Base-by-base conservation (phyloP, 2,329 filamentous ascomycete genomes). In the Botrytis cinerea region DNA sequence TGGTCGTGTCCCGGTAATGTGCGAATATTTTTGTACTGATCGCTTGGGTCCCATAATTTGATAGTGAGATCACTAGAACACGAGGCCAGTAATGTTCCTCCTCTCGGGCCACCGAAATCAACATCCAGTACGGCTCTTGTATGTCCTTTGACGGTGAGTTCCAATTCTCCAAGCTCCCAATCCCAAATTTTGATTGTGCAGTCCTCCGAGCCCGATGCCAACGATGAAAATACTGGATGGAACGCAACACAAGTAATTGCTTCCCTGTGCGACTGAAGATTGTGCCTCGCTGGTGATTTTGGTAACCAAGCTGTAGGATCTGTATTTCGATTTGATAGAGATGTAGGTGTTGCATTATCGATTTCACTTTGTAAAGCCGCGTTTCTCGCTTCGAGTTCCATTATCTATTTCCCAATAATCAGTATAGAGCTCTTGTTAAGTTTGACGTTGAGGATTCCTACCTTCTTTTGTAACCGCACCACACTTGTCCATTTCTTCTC, bases 401-500 rank as follows among this genome's bases (percentile, higher is more conserved):
- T 94, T 80, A 98, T 97, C 93, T 97, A 71, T 54, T 40, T 40
- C n/a, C 43, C 51, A 63, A 25, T 38, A 45, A 74, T 75, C 57
- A 73, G 72, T 60, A 73, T 35, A 45, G 18, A 18, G 18, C 54
- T 40, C 72, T 71, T 67, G 40, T 22, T 35, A 28, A 28, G 54
- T 66, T 73, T 67, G 22, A 64, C 35, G 64, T 57, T 63, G 66
- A 68, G 59, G 59, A 71, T 76, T 66, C 83, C 69, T 83, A 92
- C 93, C 92, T 97, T 98, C 84, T 97, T 98, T 84, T 98, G 95
- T 82, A 98, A 83, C 75, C 95, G 89, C 79, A 98, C 94, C 43
- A 98, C 92, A 79, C 94, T 96, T 32, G 95, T 98, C 95, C 95
- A 98, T 86, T 98, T 98, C 88, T 97, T 98, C 87, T 98, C 95